phyloP scores from a whole-genome alignment of 2,329 filamentous ascomycete species.

The Laburnicola sp. region DNA sequence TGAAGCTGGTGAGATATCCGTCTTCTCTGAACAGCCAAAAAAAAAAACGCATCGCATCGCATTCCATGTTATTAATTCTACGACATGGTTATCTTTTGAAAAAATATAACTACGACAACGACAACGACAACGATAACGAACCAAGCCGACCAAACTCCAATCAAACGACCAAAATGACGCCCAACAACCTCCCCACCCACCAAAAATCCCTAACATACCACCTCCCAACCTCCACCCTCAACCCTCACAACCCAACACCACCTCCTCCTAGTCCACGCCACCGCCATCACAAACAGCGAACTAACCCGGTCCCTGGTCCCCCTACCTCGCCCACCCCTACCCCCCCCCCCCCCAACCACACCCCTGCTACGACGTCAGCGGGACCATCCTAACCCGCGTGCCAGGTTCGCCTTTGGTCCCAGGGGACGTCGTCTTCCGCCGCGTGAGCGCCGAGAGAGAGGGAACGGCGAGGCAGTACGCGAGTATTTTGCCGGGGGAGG shows the following conservation, averaged over 20 bases:
- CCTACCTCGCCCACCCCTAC: conserved; percentile 43
- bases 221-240: conserved; percentile 16
- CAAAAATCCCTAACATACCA: conserved; percentile 27
- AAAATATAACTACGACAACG: background rate
- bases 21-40: too few species aligned
- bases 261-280: conserved; percentile 47
- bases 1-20: too few species aligned
- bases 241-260: conserved; percentile 35
- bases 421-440: conserved; percentile 33
- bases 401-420: conserved; percentile 43
- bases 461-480: conserved; percentile 47
- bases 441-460: conserved; percentile 36
- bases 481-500: conserved; percentile 39
- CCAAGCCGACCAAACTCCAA: background rate
- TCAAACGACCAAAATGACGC: background rate
- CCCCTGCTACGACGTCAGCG: conserved; percentile 51
- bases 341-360: too few species aligned
- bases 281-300: conserved; percentile 50
- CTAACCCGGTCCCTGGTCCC: conserved; percentile 46
- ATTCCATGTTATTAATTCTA: too few species aligned
- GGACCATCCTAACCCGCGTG: conserved; percentile 46
- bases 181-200: conserved; percentile 12
- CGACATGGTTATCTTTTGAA: too few species aligned
- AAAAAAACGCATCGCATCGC: too few species aligned
- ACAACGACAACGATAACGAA: background rate